A percentile compares a stretch with the other conserved stretches of the same genome.
phyloP scores from a whole-genome alignment of 306 rosid species.

The Astragalus membranaceus region DNA sequence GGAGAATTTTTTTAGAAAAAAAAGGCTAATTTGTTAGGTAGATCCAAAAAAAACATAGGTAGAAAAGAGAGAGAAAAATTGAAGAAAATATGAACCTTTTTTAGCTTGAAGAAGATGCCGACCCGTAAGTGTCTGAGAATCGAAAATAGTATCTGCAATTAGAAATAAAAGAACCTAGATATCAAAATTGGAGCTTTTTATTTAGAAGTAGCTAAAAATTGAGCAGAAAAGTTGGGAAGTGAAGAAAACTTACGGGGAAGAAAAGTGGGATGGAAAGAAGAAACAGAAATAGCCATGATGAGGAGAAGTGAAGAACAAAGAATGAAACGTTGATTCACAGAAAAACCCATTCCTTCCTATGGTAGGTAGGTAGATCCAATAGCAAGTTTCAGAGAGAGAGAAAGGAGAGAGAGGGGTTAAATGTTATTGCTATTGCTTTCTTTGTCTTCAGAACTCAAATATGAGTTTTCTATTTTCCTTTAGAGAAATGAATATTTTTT shows the following conservation, averaged over 20 bases:
- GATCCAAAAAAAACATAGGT: slow-evolving; percentile 14
- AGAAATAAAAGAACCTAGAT: not conserved
- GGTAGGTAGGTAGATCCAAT: slow-evolving; percentile 16
- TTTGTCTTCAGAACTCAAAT: not conserved
- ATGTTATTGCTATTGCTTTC: not conserved
- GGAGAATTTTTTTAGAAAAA: not conserved
- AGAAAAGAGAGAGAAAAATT: not conserved
- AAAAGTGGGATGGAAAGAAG: slow-evolving; percentile 45
- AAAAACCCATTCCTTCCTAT: slow-evolving; percentile 30
- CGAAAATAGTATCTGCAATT: slow-evolving; percentile 46
- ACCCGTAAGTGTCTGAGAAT: slow-evolving; percentile 37
- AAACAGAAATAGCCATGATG: slow-evolving; percentile 30
- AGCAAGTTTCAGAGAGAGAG: not conserved
- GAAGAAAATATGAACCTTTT: slow-evolving; percentile 39
- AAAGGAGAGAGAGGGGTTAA: not conserved
- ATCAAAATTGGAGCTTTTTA: not conserved
- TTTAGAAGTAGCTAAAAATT: not conserved
- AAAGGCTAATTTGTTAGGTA: not conserved
- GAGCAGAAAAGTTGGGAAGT: not conserved
- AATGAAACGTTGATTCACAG: slow-evolving; percentile 31
- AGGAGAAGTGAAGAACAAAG: slow-evolving; percentile 31
- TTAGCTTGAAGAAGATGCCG: slow-evolving; percentile 84
- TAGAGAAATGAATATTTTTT: not conserved
- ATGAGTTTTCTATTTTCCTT: not conserved
- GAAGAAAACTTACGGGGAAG: slow-evolving; percentile 41